phyloP scores from a whole-genome alignment of 2,329 filamentous ascomycete genomes.

The Fusarium sp. region DNA sequence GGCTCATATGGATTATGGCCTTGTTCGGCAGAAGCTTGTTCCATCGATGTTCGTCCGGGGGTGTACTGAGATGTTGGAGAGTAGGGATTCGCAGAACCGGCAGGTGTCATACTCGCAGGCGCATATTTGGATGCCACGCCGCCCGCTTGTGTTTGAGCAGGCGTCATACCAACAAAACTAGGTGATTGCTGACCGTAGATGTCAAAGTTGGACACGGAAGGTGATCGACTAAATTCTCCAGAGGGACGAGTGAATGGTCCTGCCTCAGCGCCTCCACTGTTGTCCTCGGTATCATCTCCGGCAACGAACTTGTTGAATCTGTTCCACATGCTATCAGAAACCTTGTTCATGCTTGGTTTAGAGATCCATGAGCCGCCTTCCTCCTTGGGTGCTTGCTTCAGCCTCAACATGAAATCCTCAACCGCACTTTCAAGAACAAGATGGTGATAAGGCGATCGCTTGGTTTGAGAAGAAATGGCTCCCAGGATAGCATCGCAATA shows the following conservation, averaged over 20 bases:
- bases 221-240: slow-evolving; percentile 79
- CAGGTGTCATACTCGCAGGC: slow-evolving; percentile 42
- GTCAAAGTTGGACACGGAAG: slow-evolving; percentile 79
- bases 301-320: slow-evolving; percentile 97
- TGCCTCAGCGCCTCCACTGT: slow-evolving; percentile 72
- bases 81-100: slow-evolving; percentile 47
- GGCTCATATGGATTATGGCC: slow-evolving; percentile 56
- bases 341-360: slow-evolving; percentile 95
- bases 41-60: slow-evolving; percentile 52
- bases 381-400: slow-evolving; percentile 88
- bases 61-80: slow-evolving; percentile 64
- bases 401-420: slow-evolving; percentile 84
- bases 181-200: slow-evolving; percentile 72
- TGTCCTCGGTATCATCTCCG: slow-evolving; percentile 89
- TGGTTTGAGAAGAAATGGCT: slow-evolving; percentile 83
- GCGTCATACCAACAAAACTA: slow-evolving; percentile 48
- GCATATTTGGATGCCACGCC: slow-evolving; percentile 58
- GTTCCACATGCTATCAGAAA: slow-evolving; percentile 89
- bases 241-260: slow-evolving; percentile 88
- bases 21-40: slow-evolving; percentile 51
- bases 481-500: slow-evolving; percentile 89
- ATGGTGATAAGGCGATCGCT: slow-evolving; percentile 89
- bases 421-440: slow-evolving; percentile 78
- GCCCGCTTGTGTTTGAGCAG: slow-evolving; percentile 53
- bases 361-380: slow-evolving; percentile 89